Evolutionary conservation across 768 basidiomycete species (phyloP), one percentile per base, ranked within the genome.

Genomic region (Asterophora lycoperdoides): DNA sequence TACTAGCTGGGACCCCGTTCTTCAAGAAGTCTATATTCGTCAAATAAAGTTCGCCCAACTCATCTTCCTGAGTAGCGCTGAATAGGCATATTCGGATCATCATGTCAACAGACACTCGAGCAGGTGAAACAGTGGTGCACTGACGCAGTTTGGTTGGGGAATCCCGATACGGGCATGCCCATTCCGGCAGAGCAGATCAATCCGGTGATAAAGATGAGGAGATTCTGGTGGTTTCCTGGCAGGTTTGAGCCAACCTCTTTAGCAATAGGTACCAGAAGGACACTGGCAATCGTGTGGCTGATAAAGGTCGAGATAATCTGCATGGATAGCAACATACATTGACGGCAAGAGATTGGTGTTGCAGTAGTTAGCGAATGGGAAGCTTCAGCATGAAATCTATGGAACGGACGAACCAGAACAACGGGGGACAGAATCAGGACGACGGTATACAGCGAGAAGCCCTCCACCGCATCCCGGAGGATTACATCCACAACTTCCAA

Each of bases 81-180:
- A 46, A 59, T 32, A 36, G 39, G 19, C 26, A 39, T 42, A 49
- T 37, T 6, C 23, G n/a, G 5, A 29, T 29, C 8, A 32, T 32
- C 8, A 32, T 13, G 30, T 32, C 30, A 32, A 13, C 30, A 32
- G 13, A 32, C 9, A 8, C 13, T 13, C 13, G 4, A 23, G 23
- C 23, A 6, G 44, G 49, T 10, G 53, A 36, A 46, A 40, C 46
- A 32, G 41, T 45, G 35, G 14, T 35, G 30, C 11, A 80, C 88
- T 59, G 67, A 94, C 93, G 93, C 92, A 41, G 92, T 93, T 69
- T 96, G 92, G 66, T 97, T 96, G 0, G 95, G 95, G 75, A 98
- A 99, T n/a, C 96, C 96, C 53, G 91, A 93, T 33, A 98, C 93
- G 2, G 95, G 94, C 79, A 98, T 89, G 9, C 92, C 95, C 96